Percentiles rank a stretch among this genome's conserved stretches.
Conservation (phyloP, 2,329 filamentous ascomycete genomes). For the Plectosphaerella cucumerina region DNA sequence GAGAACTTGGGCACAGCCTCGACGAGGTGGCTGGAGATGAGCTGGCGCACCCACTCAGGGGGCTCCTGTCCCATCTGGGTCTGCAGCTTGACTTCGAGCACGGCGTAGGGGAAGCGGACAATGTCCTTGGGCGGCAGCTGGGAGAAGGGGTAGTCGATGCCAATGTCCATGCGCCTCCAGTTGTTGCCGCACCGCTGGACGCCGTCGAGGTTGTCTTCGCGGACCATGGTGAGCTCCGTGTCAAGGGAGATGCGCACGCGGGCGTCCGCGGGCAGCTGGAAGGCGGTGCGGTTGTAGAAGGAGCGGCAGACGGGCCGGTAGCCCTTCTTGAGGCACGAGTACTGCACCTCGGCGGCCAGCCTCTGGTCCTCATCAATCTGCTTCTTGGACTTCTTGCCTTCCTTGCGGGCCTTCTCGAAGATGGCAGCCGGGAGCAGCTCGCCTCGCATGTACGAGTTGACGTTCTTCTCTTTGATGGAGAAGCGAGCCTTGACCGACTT, state of each 20-base stretch:
- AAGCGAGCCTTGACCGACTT: constrained; percentile 99
- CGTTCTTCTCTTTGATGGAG: constrained; percentile 91
- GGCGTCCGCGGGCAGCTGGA: constrained; percentile 93
- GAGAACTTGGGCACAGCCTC: constrained; percentile 99
- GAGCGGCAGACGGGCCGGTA: constrained; percentile 88
- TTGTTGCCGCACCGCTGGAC: constrained; percentile 73
- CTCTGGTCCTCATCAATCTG: constrained; percentile 89
- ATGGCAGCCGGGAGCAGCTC: constrained; percentile 79
- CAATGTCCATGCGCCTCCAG: constrained; percentile 96
- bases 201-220: constrained; percentile 92
- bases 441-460: constrained; percentile 85
- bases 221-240: constrained; percentile 90
- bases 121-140: constrained; percentile 83
- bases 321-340: constrained; percentile 81
- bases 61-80: constrained; percentile 93
- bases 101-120: constrained; percentile 89
- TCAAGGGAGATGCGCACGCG: constrained; percentile 95
- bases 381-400: constrained; percentile 89
- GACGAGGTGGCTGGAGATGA: constrained; percentile 89
- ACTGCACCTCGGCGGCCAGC: constrained; percentile 88
- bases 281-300: constrained; percentile 97
- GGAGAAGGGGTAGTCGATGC: constrained; percentile 90
- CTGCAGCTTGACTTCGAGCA: constrained; percentile 96
- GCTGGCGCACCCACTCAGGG: constrained; percentile 91
- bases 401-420: constrained; percentile 95